These are phyloP conservation scores for Candida pseudofarinosa DNA, from an alignment of 805 yeast species.

Conservation along the genomic window DNA sequence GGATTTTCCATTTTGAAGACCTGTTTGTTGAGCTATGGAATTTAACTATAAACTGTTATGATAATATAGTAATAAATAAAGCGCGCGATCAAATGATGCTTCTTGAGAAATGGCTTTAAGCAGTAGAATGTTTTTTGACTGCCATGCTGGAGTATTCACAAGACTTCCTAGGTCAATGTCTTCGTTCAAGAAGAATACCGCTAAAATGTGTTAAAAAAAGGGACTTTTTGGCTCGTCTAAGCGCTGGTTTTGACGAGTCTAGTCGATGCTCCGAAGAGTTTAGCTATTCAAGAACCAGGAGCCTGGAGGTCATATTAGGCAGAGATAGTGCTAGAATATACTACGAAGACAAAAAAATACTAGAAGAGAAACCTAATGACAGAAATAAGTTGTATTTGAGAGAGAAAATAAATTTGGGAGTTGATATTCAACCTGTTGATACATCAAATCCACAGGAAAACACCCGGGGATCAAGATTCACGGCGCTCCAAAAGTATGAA, in stretches of 20 bases:
- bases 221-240: conserved; percentile 3
- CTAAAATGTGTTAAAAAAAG: conserved; percentile 3
- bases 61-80: not conserved
- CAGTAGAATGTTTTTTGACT: too few relatives aligned
- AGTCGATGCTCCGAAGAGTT: conserved; percentile 5
- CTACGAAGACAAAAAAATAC: conserved; percentile 2
- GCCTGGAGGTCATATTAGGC: conserved; percentile 1
- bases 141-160: not conserved
- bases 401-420: conserved; percentile 3
- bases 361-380: not conserved
- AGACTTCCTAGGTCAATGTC: conserved; percentile 1
- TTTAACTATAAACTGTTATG: too few relatives aligned
- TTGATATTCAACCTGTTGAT: not conserved
- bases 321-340: conserved; percentile 5
- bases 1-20: conserved; percentile 75
- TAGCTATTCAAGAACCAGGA: conserved; percentile 6
- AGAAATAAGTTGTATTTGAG: not conserved
- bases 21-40: not conserved
- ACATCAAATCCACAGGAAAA: conserved; percentile 1
- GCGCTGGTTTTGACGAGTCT: conserved; percentile 1
- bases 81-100: not conserved
- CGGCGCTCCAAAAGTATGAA: conserved; percentile 5
- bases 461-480: conserved; percentile 6
- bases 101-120: not conserved
- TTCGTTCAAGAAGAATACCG: conserved; percentile 6